phyloP scores from a whole-genome alignment of 2,329 filamentous ascomycete species.

The Cercospora citrullina region DNA sequence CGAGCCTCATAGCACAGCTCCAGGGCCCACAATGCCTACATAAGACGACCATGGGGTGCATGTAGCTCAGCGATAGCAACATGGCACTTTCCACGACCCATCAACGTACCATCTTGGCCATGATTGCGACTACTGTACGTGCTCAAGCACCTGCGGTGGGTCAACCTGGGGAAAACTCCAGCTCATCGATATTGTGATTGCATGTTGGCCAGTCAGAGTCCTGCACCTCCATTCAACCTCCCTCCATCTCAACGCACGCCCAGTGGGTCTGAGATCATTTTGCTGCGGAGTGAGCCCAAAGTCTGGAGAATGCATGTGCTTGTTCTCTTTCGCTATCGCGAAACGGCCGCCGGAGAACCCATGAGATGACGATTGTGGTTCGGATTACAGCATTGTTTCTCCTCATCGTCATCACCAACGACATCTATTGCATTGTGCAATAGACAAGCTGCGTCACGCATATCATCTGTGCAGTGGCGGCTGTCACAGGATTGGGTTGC shows the following conservation, averaged over 20 bases:
- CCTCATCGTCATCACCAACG: not conserved
- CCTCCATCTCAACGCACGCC: conserved; percentile 11
- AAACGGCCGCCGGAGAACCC: not conserved
- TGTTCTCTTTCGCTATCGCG: not conserved
- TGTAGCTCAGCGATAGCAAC: conserved; percentile 1
- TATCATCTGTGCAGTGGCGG: conserved; percentile 1
- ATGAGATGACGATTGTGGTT: not conserved
- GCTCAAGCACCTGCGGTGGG: not conserved
- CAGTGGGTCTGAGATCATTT: conserved; percentile 8
- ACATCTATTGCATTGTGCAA: not conserved
- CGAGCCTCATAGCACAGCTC: conserved; percentile 19
- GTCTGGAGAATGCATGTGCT: conserved; percentile 7
- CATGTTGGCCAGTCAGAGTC: not conserved
- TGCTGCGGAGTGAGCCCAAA: not conserved
- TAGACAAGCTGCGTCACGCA: conserved; percentile 2
- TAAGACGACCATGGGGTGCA: conserved; percentile 23
- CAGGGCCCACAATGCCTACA: conserved; percentile 27
- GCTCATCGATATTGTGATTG: conserved; percentile 8
- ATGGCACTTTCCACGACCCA: not conserved
- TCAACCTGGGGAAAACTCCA: conserved; percentile 6
- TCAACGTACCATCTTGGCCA: not conserved
- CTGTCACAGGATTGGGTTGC: not conserved
- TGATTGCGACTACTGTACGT: conserved; percentile 2
- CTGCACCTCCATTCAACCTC: conserved; percentile 6
- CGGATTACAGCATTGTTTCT: conserved; percentile 12